Conservation (phyloP, 441 rosid genomes). For the Croton setiger region DNA sequence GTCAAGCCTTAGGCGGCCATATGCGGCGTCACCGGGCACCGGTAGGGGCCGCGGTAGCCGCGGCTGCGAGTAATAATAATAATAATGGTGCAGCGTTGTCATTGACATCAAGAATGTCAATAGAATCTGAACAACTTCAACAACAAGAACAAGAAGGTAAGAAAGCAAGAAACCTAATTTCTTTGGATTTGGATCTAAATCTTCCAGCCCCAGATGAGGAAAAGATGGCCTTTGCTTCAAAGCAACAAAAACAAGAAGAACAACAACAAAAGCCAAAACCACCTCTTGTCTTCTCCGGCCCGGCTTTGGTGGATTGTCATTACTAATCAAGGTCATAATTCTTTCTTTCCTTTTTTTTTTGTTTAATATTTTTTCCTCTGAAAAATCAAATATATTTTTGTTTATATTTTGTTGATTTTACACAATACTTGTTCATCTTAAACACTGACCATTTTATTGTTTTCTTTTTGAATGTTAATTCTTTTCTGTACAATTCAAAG, state of each 20-base stretch:
- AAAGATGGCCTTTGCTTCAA: conserved; percentile 51
- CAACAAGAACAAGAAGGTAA: conserved; percentile 15
- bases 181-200: conserved; percentile 91
- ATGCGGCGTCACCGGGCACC: conserved; percentile 85
- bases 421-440: background rate
- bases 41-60: background rate
- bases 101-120: conserved; percentile 37
- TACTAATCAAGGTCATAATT: conserved; percentile 40
- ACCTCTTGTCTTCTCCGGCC: conserved; percentile 56
- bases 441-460: conserved; percentile 1
- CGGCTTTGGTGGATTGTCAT: conserved; percentile 90
- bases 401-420: background rate
- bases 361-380: background rate
- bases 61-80: background rate
- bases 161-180: conserved; percentile 44
- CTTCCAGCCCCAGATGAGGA: conserved; percentile 90
- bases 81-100: conserved; percentile 34
- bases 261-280: conserved; percentile 37
- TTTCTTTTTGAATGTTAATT: background rate
- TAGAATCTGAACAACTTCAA: conserved; percentile 29
- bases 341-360: background rate
- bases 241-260: conserved; percentile 42
- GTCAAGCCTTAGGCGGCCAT: conserved; percentile 94
- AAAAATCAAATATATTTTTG: background rate
- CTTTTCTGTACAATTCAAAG: conserved; percentile 14